Base-by-base conservation (phyloP, 805 yeast genomes). In the Teunomyces lycoperdinae region DNA sequence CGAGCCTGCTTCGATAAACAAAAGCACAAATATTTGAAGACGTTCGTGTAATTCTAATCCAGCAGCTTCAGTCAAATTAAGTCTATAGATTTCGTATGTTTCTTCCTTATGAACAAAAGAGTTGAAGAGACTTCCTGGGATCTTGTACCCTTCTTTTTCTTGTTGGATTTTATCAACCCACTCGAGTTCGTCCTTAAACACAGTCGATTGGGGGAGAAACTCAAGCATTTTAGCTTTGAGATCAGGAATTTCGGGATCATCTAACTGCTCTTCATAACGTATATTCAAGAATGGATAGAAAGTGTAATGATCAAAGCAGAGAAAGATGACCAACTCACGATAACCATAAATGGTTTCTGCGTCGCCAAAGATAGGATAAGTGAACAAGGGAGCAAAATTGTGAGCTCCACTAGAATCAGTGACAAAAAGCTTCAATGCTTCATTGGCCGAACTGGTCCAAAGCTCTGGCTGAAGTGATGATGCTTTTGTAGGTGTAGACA, bases 321-420 rank as follows among this genome's bases (percentile, higher is more conserved):
- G 62, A 54, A 80, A 78, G 31, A 94, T 81, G 29, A 73, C 73
- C 32, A 91, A 71, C 55, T 81, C 85, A 54, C 84, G 77, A 63
- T 81, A 94, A 2, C 99, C 99, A 60, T 84, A 89, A 1, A 94
- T 83, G 46, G 84, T 84, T 61, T 94, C 99, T 1, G 89, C 78
- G 42, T 90, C 96, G 5, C 98, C 98, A 73, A 81, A 94, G 9
- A 94, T 85, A 2, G 97, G 96, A 64, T 94, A 94, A 1, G 98
- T 92, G 68, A 89, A 90, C 10, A 70, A 60, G 0, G 98, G 97
- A 33, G 76, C 68, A 70, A 91, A 90, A 24, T 62, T 58, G 3
- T 80, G 71, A 16, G 84, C 79, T 0, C 83, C 83, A 2, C 74
- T 67, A 2, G 78, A 74, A 49, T 80, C 84, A 4, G 86, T 87